Evolutionary conservation across 1,284 basidiomycete species (phyloP), one percentile per base, ranked within the genome.

Genomic region (Tilletiopsis washingtonensis): DNA sequence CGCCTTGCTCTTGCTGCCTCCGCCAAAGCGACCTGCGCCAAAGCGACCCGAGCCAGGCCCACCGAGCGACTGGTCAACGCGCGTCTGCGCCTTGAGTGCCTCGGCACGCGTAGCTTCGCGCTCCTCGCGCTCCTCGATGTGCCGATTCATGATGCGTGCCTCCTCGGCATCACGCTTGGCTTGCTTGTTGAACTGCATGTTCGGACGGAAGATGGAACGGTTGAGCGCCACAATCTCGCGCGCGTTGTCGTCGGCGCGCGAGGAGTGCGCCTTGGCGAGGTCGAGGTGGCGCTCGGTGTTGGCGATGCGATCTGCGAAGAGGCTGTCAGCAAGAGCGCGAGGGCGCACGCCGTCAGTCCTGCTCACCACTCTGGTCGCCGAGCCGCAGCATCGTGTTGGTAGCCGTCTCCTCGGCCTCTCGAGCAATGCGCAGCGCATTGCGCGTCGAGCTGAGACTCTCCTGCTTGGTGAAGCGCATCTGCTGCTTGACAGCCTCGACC

Each of bases 221-320:
- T 94, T 94, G 55, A 99, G 83, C 70, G 90, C 81, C 73, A 89
- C 91, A 54, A 99, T 84, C 76, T 97, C 91, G 58, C 85, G 85
- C 5, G 91, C 89, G 74, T 84, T 90, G 77, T 99, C 94, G 59
- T 86, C 86, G 17, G 94, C 93, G 4, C 88, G 83, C 45, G 80
- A 77, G 23, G 88, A 86, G 75, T 94, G 85, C 12, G 87, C 86
- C 76, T 91, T 97, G 53, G 91, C 81, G 50, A 94, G 81, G 73
- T 98, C 94, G 51, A 98, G 81, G 75, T 97, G 87, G 55, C 90
- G 85, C 75, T 98, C 93, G 15, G 93, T 94, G 74, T 91, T 90
- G 44, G 89, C 93, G 56, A 99, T 81, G 45, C 62, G 69, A 24
- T 73, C 69, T 39, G 39, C 4, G 3, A 12, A 17, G 9, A 27